Evolutionary conservation across 257 asterid species (phyloP).

Genomic region (Capsicum chinense): DNA sequence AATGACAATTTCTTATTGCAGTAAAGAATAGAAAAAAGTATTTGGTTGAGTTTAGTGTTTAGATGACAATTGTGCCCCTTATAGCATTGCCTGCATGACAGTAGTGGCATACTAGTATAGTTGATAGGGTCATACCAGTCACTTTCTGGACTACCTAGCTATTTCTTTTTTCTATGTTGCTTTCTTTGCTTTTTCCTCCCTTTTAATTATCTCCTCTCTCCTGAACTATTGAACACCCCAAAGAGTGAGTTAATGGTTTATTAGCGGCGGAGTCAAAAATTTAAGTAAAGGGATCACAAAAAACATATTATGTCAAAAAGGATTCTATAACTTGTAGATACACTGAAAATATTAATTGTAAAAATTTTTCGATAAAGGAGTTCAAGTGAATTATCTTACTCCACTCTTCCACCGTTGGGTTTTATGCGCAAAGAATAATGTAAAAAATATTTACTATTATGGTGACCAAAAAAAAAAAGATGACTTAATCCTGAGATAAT

Average conservation of each 20-base stretch:
- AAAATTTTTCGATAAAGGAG: no score
- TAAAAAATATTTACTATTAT: background rate
- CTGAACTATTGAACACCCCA: slow-evolving; percentile 5
- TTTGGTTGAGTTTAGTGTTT: background rate
- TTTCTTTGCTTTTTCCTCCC: background rate
- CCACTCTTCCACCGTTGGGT: no score
- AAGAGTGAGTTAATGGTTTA: no score
- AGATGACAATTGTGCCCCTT: slow-evolving; percentile 23
- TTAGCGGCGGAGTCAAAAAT: no score
- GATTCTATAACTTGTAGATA: no score
- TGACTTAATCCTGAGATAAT: background rate
- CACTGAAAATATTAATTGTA: no score
- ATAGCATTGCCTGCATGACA: slow-evolving; percentile 28
- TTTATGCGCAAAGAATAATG: background rate
- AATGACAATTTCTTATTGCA: slow-evolving; percentile 14
- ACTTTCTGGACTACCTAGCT: slow-evolving; percentile 11
- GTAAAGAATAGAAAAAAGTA: background rate
- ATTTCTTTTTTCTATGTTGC: background rate
- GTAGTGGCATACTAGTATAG: slow-evolving; percentile 20
- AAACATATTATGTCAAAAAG: no score
- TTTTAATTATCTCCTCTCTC: background rate
- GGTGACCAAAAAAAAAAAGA: background rate
- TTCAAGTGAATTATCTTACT: no score
- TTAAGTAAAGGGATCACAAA: no score
- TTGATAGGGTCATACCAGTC: slow-evolving; percentile 19